These are phyloP conservation scores for Ustilago cynodontis DNA, from an alignment of 1,284 basidiomycete genomes.

Conservation along the genomic window DNA sequence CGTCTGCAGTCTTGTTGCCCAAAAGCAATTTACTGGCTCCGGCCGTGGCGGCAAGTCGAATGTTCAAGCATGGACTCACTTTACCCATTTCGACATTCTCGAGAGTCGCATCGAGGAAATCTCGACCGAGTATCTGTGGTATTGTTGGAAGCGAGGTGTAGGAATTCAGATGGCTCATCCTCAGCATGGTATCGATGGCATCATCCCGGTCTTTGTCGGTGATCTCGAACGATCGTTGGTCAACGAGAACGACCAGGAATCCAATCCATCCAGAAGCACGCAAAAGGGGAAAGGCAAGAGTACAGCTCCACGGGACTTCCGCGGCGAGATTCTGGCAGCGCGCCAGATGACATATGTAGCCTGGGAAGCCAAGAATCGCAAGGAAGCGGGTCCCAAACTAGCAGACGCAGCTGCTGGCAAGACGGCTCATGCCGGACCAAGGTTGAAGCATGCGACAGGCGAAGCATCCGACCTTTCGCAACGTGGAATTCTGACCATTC, in stretches of 20 bases:
- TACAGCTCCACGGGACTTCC: neutral
- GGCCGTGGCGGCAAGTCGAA: neutral
- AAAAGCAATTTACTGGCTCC: too few relatives aligned
- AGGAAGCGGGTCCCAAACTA: neutral
- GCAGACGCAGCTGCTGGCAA: constrained; percentile 1
- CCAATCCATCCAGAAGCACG: too few relatives aligned
- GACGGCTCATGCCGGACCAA: constrained; percentile 1
- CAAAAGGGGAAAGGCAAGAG: too few relatives aligned
- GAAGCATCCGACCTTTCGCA: neutral
- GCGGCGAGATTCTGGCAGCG: neutral
- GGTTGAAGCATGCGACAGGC: neutral
- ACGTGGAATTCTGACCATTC: constrained; percentile 6
- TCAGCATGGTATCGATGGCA: too few relatives aligned
- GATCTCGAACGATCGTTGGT: neutral
- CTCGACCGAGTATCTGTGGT: constrained; percentile 7
- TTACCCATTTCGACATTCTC: constrained; percentile 7
- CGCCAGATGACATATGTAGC: constrained; percentile 9
- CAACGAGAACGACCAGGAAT: too few relatives aligned
- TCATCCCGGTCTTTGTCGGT: constrained; percentile 4
- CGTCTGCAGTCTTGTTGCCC: too few relatives aligned
- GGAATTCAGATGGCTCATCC: constrained; percentile 8
- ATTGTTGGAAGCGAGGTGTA: constrained; percentile 11
- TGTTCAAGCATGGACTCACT: constrained; percentile 3
- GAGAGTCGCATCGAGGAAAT: neutral
- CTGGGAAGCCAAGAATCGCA: constrained; percentile 12